phyloP scores from a whole-genome alignment of 140 eudicot genomes.

The Ambrosia hybrid region DNA sequence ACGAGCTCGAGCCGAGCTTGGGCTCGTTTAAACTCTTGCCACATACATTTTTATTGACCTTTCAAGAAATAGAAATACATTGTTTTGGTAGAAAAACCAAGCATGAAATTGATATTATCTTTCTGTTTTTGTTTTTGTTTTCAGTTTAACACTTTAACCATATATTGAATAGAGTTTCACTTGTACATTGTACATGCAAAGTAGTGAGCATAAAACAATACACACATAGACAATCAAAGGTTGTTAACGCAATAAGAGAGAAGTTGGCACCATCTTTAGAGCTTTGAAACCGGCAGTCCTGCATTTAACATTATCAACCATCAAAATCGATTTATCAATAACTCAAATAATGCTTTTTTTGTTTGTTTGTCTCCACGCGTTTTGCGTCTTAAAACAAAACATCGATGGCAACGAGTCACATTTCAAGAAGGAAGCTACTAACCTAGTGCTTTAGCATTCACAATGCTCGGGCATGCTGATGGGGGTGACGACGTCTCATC shows the following conservation, averaged over 20 bases:
- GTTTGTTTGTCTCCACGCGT: neutral
- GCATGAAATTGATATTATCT: neutral
- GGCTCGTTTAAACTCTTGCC: no score
- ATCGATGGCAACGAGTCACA: neutral
- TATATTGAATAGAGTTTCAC: constrained; percentile 26
- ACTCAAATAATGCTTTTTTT: neutral
- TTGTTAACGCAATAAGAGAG: constrained; percentile 13
- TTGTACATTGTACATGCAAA: constrained; percentile 23
- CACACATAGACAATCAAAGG: constrained; percentile 15
- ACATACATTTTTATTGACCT: no score
- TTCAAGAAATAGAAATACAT: no score
- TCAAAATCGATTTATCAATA: neutral
- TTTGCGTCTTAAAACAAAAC: neutral
- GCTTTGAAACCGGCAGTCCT: constrained; percentile 84
- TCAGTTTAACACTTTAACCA: neutral
- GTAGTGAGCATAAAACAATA: constrained; percentile 33
- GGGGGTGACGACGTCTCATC: constrained; percentile 85
- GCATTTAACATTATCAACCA: constrained; percentile 8
- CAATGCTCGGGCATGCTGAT: constrained; percentile 96
- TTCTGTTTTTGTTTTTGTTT: neutral
- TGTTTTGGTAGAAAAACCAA: neutral
- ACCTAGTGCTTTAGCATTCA: constrained; percentile 89
- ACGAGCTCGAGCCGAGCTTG: no score
- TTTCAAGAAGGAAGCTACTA: constrained; percentile 1
- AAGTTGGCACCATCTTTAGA: constrained; percentile 34